A percentile compares a stretch with the other conserved stretches of the same genome.
These are phyloP conservation scores for Radiomyces spectabilis DNA, from an alignment of 192 early-diverging fungal species.

Conservation along the genomic window DNA sequence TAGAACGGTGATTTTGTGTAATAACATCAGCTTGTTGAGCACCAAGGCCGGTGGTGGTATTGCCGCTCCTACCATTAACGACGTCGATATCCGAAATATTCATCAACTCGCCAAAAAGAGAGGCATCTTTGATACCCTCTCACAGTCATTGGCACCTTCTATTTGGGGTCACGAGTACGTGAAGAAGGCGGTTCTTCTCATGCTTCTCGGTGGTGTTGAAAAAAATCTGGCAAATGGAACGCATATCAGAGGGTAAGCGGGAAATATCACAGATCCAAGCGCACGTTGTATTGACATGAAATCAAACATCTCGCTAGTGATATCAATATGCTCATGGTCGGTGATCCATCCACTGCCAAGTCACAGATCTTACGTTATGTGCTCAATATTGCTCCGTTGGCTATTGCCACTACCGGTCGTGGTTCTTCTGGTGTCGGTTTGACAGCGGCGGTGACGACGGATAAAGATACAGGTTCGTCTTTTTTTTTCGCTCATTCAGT, in stretches of 20 bases:
- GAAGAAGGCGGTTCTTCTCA: constrained; percentile 89
- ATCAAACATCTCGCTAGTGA: constrained; percentile 71
- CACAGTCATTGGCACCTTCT: constrained; percentile 83
- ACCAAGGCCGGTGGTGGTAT: constrained; percentile 69
- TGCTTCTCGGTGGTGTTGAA: constrained; percentile 86
- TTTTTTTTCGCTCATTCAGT: too few relatives aligned
- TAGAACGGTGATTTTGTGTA: constrained; percentile 85
- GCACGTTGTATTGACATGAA: too few relatives aligned
- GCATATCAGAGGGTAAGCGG: constrained; percentile 78
- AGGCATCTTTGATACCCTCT: constrained; percentile 74
- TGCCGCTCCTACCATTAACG: constrained; percentile 64
- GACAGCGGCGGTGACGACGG: constrained; percentile 91
- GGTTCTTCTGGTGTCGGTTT: constrained; percentile 96
- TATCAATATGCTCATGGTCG: constrained; percentile 97
- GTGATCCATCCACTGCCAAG: constrained; percentile 98
- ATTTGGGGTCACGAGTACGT: constrained; percentile 90
- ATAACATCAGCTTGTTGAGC: constrained; percentile 68
- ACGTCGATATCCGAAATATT: constrained; percentile 85
- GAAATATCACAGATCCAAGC: too few relatives aligned
- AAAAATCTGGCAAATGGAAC: constrained; percentile 93
- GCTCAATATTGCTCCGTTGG: constrained; percentile 88
- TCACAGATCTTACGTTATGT: constrained; percentile 98
- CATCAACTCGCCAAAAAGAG: constrained; percentile 58
- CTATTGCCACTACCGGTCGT: constrained; percentile 94
- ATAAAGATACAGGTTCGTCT: constrained; percentile 75